Conservation (phyloP, 73 alveolate species). For the Stentor roeselii region DNA sequence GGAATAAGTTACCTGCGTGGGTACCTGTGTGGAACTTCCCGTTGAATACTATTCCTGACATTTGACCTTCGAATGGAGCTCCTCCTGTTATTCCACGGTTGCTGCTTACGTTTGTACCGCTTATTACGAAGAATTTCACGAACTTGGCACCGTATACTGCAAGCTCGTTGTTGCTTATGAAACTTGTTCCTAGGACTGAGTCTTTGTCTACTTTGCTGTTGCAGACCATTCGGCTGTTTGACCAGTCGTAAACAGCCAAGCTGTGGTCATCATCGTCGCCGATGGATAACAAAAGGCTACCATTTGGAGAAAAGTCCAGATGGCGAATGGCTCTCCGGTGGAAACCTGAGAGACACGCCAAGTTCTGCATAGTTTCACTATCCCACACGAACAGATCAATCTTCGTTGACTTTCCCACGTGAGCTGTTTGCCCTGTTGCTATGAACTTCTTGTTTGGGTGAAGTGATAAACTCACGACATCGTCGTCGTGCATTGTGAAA, state of each 20-base stretch:
- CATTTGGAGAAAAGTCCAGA: constrained; percentile 92
- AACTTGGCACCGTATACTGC: constrained; percentile 90
- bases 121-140: constrained; percentile 85
- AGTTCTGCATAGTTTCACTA: constrained; percentile 52
- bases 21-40: constrained; percentile 23
- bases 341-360: constrained; percentile 59
- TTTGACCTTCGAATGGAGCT: constrained; percentile 26
- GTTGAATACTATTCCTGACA: background rate
- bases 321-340: constrained; percentile 90
- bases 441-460: constrained; percentile 86
- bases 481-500: constrained; percentile 89
- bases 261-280: constrained; percentile 98
- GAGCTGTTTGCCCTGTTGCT: constrained; percentile 97
- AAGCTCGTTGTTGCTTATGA: constrained; percentile 86
- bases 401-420: constrained; percentile 69
- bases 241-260: constrained; percentile 92
- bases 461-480: constrained; percentile 83
- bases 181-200: constrained; percentile 78
- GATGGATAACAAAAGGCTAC: constrained; percentile 73
- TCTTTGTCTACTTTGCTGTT: constrained; percentile 88
- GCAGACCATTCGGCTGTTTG: constrained; percentile 65
- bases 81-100: constrained; percentile 80
- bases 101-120: constrained; percentile 79
- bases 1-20: constrained; percentile 14
- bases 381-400: constrained; percentile 94